Evolutionary conservation across 1,139 yeast genomes (phyloP).

Genomic region (Candida tetrigidarum): DNA sequence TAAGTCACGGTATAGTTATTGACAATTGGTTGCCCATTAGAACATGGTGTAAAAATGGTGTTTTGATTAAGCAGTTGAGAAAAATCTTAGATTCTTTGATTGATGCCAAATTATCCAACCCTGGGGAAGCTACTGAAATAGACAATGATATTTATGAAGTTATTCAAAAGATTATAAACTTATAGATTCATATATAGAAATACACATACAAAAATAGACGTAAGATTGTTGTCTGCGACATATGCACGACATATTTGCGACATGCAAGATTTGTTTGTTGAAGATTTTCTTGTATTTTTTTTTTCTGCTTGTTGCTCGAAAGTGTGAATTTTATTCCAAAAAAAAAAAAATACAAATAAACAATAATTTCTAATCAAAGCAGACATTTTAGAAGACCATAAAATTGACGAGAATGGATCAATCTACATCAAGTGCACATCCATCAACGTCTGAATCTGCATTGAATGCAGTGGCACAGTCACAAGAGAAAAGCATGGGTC

Average conservation of each 20-base stretch:
- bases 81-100: constrained; percentile 67
- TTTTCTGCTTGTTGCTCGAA: neutral
- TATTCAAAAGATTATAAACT: constrained; percentile 20
- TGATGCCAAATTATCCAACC: constrained; percentile 50
- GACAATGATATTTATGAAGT: constrained; percentile 20
- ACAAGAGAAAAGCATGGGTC: neutral
- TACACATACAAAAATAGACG: too few relatives aligned
- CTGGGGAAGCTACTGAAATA: constrained; percentile 17
- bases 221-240: neutral
- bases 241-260: neutral
- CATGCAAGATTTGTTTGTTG: neutral
- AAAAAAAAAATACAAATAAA: neutral
- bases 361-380: neutral
- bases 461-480: neutral
- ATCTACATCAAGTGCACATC: constrained; percentile 1
- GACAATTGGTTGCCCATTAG: constrained; percentile 83
- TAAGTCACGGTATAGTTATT: constrained; percentile 67
- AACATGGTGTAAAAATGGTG: constrained; percentile 96
- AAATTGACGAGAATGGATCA: too few relatives aligned
- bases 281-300: neutral
- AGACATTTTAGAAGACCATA: too few relatives aligned
- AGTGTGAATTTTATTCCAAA: too few relatives aligned
- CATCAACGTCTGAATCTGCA: constrained; percentile 1
- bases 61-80: constrained; percentile 73
- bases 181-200: constrained; percentile 7